Evolutionary conservation across 78 protist species (phyloP).

Genomic region (Goniomonas avonlea): DNA sequence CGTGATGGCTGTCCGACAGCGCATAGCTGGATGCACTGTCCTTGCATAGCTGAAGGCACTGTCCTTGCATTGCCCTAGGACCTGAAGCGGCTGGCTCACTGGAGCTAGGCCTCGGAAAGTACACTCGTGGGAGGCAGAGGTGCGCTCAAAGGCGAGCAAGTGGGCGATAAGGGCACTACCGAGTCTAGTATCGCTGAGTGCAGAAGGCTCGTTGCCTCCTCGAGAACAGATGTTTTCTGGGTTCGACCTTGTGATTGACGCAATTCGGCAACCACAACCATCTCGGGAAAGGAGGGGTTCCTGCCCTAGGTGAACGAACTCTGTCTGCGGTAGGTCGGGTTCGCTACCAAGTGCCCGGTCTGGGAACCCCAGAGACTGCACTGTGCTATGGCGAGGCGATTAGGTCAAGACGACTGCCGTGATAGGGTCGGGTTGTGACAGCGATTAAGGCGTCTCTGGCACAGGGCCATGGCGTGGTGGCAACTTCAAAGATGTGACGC

Average conservation of each 20-base stretch:
- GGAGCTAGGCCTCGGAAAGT: too few species aligned
- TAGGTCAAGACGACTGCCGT: not conserved
- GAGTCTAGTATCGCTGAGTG: not conserved
- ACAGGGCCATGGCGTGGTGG: not conserved
- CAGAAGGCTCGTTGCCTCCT: too few species aligned
- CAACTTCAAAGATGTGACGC: not conserved
- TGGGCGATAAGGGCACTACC: not conserved
- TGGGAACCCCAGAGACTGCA: not conserved
- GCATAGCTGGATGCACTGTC: too few species aligned
- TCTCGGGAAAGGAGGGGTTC: not conserved
- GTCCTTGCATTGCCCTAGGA: too few species aligned
- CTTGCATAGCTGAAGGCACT: too few species aligned
- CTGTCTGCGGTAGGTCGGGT: not conserved
- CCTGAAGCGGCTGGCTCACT: too few species aligned
- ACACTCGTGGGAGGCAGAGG: not conserved
- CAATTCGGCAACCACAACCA: not conserved
- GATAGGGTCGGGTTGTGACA: not conserved
- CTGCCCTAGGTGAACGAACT: not conserved
- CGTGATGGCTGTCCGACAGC: too few species aligned
- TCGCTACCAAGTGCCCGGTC: not conserved
- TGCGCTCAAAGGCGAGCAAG: not conserved
- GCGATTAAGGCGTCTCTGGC: not conserved
- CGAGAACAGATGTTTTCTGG: not conserved
- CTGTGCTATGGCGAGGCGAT: not conserved
- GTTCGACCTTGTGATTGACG: not conserved